Conservation (phyloP, 1,284 basidiomycete genomes). For the Leccinum solheimii region DNA sequence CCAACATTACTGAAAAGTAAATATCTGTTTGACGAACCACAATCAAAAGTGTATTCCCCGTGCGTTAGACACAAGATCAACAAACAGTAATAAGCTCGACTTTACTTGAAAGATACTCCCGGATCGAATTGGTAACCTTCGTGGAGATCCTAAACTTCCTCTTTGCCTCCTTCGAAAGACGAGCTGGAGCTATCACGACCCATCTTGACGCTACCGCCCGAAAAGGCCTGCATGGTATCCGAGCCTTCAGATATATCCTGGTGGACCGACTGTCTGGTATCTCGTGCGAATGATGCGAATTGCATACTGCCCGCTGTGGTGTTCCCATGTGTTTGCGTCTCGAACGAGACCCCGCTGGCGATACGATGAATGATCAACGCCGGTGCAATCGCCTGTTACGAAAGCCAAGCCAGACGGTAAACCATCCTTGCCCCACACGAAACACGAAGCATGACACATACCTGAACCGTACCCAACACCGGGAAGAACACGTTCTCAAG, state of each 20-base stretch:
- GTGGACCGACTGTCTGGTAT: not conserved
- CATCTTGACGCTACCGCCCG: not conserved
- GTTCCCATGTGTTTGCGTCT: conserved; percentile 10
- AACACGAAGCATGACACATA: conserved; percentile 4
- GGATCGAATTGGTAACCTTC: not conserved
- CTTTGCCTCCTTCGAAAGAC: conserved; percentile 20
- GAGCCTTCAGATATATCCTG: conserved; percentile 9
- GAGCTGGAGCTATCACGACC: conserved; percentile 11
- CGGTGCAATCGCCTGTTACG: conserved; percentile 15
- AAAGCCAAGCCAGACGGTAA: not conserved
- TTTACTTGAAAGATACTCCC: not conserved
- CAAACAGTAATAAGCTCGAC: not conserved
- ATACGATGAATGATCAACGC: conserved; percentile 27
- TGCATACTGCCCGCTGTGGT: conserved; percentile 4
- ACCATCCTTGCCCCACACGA: not conserved
- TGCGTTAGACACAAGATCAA: not conserved
- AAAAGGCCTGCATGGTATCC: conserved; percentile 8
- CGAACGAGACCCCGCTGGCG: conserved; percentile 18
- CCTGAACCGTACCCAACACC: conserved; percentile 22
- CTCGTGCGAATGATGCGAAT: conserved; percentile 5
- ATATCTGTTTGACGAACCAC: not conserved
- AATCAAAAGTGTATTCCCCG: not conserved
- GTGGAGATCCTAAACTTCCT: not conserved
- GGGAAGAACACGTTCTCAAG: conserved; percentile 22
- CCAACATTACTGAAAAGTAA: not conserved